Conservation (phyloP, 1,139 yeast species). For the Suhomyces panamericanus region DNA sequence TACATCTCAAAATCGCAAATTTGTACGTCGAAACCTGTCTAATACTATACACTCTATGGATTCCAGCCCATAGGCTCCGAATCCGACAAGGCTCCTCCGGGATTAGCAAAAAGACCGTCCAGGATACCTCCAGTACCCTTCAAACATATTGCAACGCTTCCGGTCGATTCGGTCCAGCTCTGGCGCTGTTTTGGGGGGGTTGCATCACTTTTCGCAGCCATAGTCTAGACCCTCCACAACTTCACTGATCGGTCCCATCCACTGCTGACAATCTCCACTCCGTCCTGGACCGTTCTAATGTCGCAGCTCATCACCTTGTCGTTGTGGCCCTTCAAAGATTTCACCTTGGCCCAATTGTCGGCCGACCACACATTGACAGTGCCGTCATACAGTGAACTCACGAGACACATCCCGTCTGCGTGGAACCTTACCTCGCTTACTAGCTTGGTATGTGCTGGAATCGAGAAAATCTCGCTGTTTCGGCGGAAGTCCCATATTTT, state of each 20-base stretch:
- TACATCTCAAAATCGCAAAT: too few relatives aligned
- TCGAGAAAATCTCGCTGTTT: constrained; percentile 43
- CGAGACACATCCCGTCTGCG: constrained; percentile 49
- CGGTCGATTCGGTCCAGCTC: too few relatives aligned
- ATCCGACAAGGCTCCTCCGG: too few relatives aligned
- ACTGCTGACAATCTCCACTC: constrained; percentile 51
- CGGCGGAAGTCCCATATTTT: constrained; percentile 85
- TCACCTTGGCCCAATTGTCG: constrained; percentile 68
- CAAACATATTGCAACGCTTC: too few relatives aligned
- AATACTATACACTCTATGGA: too few relatives aligned
- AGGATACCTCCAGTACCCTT: too few relatives aligned
- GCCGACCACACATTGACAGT: constrained; percentile 62
- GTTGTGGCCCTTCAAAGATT: constrained; percentile 57
- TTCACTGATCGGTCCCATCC: constrained; percentile 87
- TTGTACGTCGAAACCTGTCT: too few relatives aligned
- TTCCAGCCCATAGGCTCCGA: too few relatives aligned
- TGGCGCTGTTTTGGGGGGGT: not conserved
- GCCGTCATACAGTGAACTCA: constrained; percentile 73
- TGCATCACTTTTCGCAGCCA: not conserved
- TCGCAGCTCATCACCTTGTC: constrained; percentile 80
- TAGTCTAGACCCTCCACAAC: constrained; percentile 42
- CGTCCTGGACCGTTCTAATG: constrained; percentile 38
- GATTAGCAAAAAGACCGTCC: too few relatives aligned
- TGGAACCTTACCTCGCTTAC: constrained; percentile 66
- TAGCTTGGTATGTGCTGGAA: constrained; percentile 77